Evolutionary conservation across 208 protist species (phyloP), one percentile per base, ranked within the genome.

Genomic region (Trypanosoma cruzi): DNA sequence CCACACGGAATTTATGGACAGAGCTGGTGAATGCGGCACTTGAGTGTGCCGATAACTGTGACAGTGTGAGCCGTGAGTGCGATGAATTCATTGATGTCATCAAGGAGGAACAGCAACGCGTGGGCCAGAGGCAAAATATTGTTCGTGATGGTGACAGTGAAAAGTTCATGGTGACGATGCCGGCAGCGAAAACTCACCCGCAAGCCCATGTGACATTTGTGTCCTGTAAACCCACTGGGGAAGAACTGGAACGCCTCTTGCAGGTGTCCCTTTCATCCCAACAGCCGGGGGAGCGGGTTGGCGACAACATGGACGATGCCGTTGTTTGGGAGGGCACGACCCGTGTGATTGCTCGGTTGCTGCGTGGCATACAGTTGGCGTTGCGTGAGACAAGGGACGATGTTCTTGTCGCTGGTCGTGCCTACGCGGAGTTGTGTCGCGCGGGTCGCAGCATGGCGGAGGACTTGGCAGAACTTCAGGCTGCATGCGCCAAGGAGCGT

Each of bases 11-110:
- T 18, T 16, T 60, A 46, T 59, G 24, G 37, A 16, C 52, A 14
- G 28, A 53, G 5, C 32, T 58, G 54, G 56, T 29, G 13, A 31
- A 8, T 20, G 40, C 26, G 20, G 63, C 56, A 29, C 36, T 69
- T 32, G 46, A 18, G 26, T 69, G 50, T 29, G 71, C 61, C 32
- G 61, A 66, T 44, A 62, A 14, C 16, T 68, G 61, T 42, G 71
- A 66, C 42, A 56, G 36, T 0, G 24, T 70, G 64, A 76, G 61
- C 29, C 58, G 61, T 28, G 71, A 68, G 55, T 69, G 71, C 40
- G 64, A 64, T 0, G 71, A 66, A 26, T 22, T 68, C 28, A 68
- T 76, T 52, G 63, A 70, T 52, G 57, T 68, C 36, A 34, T 68
- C 3, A 57, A 44, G 32, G 71, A 76, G 32, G 68, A 62, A 34